phyloP scores from a whole-genome alignment of 2,329 filamentous ascomycete genomes.

The Cordyceps farinosa region DNA sequence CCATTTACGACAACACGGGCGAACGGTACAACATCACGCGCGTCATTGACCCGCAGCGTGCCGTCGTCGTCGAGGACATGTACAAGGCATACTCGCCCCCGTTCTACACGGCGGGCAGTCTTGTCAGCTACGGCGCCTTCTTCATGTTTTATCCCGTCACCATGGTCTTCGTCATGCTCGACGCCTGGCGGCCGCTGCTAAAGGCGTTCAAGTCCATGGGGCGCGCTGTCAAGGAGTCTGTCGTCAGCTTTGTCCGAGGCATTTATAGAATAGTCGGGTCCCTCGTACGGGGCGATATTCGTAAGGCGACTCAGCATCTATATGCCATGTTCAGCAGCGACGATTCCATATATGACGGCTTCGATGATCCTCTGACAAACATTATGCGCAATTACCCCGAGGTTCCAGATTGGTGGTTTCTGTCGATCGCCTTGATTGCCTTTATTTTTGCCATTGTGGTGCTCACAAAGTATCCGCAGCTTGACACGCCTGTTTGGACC shows the following conservation, averaged over 20 bases:
- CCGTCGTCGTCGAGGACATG: constrained; percentile 30
- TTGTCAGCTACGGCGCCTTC: constrained; percentile 30
- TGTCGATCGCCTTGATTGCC: constrained; percentile 22
- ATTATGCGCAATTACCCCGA: constrained; percentile 43
- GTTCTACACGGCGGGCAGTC: constrained; percentile 32
- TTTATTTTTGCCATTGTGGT: constrained; percentile 33
- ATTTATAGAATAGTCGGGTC: constrained; percentile 26
- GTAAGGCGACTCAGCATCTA: constrained; percentile 30
- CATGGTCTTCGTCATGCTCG: constrained; percentile 35
- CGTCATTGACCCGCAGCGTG: constrained; percentile 38
- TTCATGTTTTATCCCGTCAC: constrained; percentile 34
- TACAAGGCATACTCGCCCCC: constrained; percentile 35
- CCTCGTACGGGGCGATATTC: constrained; percentile 32
- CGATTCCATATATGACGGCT: constrained; percentile 39
- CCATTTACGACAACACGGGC: constrained; percentile 43
- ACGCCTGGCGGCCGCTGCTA: constrained; percentile 26
- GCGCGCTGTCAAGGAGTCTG: neutral
- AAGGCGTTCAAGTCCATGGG: neutral
- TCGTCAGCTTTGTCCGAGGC: constrained; percentile 9
- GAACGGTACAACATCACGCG: constrained; percentile 37
- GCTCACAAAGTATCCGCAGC: constrained; percentile 27
- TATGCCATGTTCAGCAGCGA: constrained; percentile 37
- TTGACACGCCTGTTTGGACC: constrained; percentile 29
- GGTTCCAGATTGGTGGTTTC: constrained; percentile 47
- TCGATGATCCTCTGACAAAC: constrained; percentile 40